A percentile compares a stretch with the other conserved stretches of the same genome.
phyloP scores from a whole-genome alignment of 148 eudicot genomes.

The Linanthus parryae region DNA sequence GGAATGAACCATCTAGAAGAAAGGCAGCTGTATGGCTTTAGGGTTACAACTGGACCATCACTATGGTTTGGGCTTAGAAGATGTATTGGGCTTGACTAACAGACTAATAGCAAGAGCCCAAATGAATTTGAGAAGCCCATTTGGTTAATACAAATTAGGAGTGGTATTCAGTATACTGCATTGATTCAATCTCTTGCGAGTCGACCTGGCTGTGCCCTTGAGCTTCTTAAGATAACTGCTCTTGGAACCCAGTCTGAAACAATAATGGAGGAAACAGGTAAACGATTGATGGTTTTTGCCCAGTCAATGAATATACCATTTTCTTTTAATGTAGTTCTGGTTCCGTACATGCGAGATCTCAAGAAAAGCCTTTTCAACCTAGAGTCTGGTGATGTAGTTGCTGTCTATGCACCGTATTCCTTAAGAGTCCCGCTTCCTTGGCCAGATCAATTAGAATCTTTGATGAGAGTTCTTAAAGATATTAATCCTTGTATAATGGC shows the following conservation, averaged over 20 bases:
- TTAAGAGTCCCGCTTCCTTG: conserved; percentile 5
- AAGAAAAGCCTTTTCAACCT: conserved; percentile 12
- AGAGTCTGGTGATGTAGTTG: conserved; percentile 16
- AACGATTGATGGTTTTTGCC: conserved; percentile 13
- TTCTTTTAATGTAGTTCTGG: conserved; percentile 12
- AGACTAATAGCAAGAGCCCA: too few species aligned
- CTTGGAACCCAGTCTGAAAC: conserved; percentile 8
- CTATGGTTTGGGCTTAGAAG: too few species aligned
- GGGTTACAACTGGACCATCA: too few species aligned
- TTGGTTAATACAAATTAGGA: conserved; percentile 18
- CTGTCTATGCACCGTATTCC: conserved; percentile 3
- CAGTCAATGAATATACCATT: conserved; percentile 22
- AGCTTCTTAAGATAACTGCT: conserved; percentile 24
- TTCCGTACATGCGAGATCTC: conserved; percentile 26
- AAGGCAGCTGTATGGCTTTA: too few species aligned
- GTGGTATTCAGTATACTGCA: conserved; percentile 14
- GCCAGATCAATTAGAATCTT: conserved; percentile 7
- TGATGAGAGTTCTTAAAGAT: conserved; percentile 12
- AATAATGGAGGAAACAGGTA: conserved; percentile 16
- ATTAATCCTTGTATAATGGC: conserved; percentile 17
- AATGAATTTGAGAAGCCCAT: too few species aligned
- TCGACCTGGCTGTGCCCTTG: conserved; percentile 1
- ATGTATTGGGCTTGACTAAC: too few species aligned
- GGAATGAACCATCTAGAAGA: too few species aligned
- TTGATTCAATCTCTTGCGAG: conserved; percentile 21